Percentiles rank a stretch among this genome's conserved stretches.
phyloP scores from a whole-genome alignment of 2,329 filamentous ascomycete species.

The Aspergillus costaricaensis region DNA sequence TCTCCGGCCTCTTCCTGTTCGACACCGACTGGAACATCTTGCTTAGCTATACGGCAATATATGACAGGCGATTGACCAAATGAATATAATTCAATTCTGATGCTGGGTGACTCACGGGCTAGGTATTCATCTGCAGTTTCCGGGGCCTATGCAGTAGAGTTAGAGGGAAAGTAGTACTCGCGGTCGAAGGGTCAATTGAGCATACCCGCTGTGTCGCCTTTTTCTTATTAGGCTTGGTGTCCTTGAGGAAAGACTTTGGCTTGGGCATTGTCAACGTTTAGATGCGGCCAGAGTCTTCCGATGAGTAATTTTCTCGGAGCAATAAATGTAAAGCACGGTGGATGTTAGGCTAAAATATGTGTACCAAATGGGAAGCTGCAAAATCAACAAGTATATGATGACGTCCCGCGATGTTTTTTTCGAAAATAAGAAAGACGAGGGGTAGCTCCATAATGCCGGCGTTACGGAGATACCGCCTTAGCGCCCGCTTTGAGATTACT shows the following conservation, averaged over 20 bases:
- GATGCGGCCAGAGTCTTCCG: neutral
- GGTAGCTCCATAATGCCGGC: neutral
- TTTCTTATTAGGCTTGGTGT: slow-evolving; percentile 45
- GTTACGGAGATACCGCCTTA: neutral
- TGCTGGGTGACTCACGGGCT: slow-evolving; percentile 48
- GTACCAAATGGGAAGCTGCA: neutral
- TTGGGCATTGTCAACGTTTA: slow-evolving; percentile 39
- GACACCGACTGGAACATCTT: slow-evolving; percentile 56
- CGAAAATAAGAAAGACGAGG: neutral
- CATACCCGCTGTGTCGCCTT: slow-evolving; percentile 44
- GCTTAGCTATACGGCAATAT: neutral
- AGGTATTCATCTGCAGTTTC: slow-evolving; percentile 69
- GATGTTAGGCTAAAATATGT: neutral
- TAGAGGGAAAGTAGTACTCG: neutral
- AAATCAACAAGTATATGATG: neutral
- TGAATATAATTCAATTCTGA: neutral
- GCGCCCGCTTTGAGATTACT: neutral
- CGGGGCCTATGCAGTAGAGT: slow-evolving; percentile 47
- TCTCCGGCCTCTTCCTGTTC: slow-evolving; percentile 70
- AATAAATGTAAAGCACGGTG: neutral
- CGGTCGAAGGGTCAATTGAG: neutral
- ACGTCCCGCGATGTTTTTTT: neutral
- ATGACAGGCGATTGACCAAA: neutral
- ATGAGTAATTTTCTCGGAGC: neutral
- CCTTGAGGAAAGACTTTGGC: slow-evolving; percentile 43